A percentile compares a stretch with the other conserved stretches of the same genome.
Conservation (phyloP, 1,284 basidiomycete species). For the Salmacisia buchloeana region DNA sequence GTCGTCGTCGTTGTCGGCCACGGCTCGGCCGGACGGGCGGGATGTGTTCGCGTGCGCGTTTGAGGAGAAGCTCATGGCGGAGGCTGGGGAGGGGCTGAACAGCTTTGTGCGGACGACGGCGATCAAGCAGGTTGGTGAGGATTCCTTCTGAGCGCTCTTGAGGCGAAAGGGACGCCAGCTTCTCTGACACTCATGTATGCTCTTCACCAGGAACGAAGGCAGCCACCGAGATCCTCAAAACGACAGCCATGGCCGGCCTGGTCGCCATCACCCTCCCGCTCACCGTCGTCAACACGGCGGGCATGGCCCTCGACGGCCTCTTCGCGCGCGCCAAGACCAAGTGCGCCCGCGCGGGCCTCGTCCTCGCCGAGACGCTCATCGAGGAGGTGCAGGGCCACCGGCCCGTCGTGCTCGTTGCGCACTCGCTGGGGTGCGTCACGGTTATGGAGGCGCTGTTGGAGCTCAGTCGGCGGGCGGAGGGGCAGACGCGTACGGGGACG, state of each 20-base stretch:
- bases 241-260: constrained; percentile 58
- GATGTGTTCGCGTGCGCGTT: constrained; percentile 36
- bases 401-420: constrained; percentile 57
- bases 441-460: constrained; percentile 56
- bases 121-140: constrained; percentile 5
- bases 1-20: background rate
- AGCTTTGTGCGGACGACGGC: constrained; percentile 30
- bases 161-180: background rate
- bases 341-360: constrained; percentile 52
- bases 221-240: constrained; percentile 55
- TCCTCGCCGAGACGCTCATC: constrained; percentile 58
- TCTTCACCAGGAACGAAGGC: constrained; percentile 25
- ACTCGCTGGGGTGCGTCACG: constrained; percentile 57
- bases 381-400: constrained; percentile 58
- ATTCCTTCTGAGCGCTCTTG: background rate
- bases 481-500: background rate
- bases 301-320: constrained; percentile 49
- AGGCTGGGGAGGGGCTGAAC: constrained; percentile 30
- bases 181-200: constrained; percentile 16
- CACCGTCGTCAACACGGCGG: constrained; percentile 49
- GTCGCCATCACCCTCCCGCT: constrained; percentile 57
- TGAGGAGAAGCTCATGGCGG: constrained; percentile 34
- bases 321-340: constrained; percentile 50
- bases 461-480: constrained; percentile 37
- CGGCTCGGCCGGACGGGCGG: constrained; percentile 19